Conservation (phyloP, 495 filamentous ascomycete genomes). For the Penicillium macrosclerotiorum region DNA sequence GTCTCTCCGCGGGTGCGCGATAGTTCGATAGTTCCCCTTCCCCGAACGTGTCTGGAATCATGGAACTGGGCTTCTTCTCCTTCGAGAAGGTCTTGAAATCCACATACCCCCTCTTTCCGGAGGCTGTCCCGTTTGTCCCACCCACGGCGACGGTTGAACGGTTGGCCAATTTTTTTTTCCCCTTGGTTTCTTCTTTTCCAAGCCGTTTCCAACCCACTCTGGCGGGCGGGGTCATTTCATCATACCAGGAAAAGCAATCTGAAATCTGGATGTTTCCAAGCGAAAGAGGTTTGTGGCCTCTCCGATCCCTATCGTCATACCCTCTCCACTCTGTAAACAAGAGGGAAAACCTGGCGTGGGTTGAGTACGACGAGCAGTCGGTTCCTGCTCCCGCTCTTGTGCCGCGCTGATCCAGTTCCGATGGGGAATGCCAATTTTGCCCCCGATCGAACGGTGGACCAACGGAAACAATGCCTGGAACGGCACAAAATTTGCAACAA, state of each 20-base stretch:
- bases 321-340: slow-evolving; percentile 18
- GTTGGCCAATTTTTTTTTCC: background rate
- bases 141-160: background rate
- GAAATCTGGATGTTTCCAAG: background rate
- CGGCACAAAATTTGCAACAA: too few species aligned
- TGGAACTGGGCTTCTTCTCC: background rate
- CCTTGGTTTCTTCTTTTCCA: background rate
- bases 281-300: background rate
- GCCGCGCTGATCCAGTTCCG: too few species aligned
- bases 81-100: slow-evolving; percentile 18
- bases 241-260: background rate
- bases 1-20: too few species aligned
- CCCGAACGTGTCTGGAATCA: background rate
- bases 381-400: slow-evolving; percentile 14
- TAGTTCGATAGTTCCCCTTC: background rate
- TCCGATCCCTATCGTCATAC: slow-evolving; percentile 18
- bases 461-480: too few species aligned
- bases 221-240: background rate
- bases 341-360: slow-evolving; percentile 15
- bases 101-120: slow-evolving; percentile 13
- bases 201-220: background rate
- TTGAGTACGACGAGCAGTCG: slow-evolving; percentile 11
- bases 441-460: too few species aligned
- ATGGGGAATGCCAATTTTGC: too few species aligned
- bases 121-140: background rate